Evolutionary conservation across 805 yeast genomes (phyloP).

Genomic region (Lipomyces kockii): DNA sequence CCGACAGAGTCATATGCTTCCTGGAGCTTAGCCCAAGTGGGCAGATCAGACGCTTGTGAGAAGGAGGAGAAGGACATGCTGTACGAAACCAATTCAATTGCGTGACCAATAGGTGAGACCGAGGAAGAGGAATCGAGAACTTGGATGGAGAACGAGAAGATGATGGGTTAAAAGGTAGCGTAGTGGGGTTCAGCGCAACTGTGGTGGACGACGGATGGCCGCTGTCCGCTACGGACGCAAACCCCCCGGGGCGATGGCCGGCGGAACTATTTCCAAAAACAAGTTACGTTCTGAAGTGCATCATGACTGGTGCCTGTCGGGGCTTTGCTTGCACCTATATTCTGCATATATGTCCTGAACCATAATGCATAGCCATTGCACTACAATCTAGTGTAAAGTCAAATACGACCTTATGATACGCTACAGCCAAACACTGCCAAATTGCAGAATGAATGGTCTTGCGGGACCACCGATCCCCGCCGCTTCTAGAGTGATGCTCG

Average conservation of each 20-base stretch:
- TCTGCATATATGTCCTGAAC: neutral
- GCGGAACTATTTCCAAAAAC: neutral
- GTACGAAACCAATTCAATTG: neutral
- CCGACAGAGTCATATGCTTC: conserved; percentile 70
- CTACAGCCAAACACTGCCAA: neutral
- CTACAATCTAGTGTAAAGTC: neutral
- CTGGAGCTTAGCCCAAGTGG: conserved; percentile 85
- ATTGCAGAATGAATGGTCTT: neutral
- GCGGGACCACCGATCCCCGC: neutral
- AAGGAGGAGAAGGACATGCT: conserved; percentile 53
- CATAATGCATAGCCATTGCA: neutral
- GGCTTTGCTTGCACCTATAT: neutral
- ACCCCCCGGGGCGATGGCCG: neutral
- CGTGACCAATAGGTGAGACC: neutral
- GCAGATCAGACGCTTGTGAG: conserved; percentile 69
- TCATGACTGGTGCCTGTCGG: neutral
- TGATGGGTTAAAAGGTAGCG: neutral
- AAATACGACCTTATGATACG: neutral
- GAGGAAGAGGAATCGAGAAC: neutral
- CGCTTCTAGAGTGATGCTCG: neutral
- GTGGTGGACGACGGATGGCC: neutral
- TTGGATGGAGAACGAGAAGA: neutral
- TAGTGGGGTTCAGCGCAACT: neutral
- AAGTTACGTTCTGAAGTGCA: neutral
- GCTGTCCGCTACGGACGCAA: neutral